Conservation (phyloP, 208 protist genomes). For the Leishmania arabica region DNA sequence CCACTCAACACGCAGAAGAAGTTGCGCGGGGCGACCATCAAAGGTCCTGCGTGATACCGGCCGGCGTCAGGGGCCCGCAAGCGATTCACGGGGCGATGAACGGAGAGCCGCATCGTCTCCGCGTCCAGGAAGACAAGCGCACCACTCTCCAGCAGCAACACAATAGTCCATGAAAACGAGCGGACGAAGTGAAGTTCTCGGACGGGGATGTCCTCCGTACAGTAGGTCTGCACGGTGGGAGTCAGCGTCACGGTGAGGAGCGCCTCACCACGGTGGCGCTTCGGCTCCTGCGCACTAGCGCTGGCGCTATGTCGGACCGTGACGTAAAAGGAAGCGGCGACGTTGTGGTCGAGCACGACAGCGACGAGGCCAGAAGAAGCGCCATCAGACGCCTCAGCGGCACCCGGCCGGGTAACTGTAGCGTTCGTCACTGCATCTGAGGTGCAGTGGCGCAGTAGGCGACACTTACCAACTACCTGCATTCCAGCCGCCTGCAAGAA, state of each 20-base stretch:
- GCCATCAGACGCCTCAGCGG: not conserved
- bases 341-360: slow-evolving; percentile 48
- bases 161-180: slow-evolving; percentile 51
- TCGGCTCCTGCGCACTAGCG: slow-evolving; percentile 1
- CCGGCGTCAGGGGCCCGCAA: slow-evolving; percentile 27
- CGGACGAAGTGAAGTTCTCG: slow-evolving; percentile 50
- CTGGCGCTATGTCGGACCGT: slow-evolving; percentile 1
- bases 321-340: slow-evolving; percentile 48
- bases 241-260: slow-evolving; percentile 5
- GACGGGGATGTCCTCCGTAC: slow-evolving; percentile 61
- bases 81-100: slow-evolving; percentile 36
- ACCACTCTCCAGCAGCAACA: slow-evolving; percentile 69
- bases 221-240: slow-evolving; percentile 34
- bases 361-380: slow-evolving; percentile 35
- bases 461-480: slow-evolving; percentile 15
- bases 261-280: slow-evolving; percentile 15
- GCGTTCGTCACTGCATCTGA: slow-evolving; percentile 25
- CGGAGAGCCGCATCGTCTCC: slow-evolving; percentile 54
- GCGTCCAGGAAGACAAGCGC: slow-evolving; percentile 71
- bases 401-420: slow-evolving; percentile 15
- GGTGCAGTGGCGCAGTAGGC: slow-evolving; percentile 23
- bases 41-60: slow-evolving; percentile 13
- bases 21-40: slow-evolving; percentile 14
- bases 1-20: slow-evolving; percentile 32
- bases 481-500: slow-evolving; percentile 13